Base-by-base conservation (phyloP, 2,329 filamentous ascomycete species). In the Epichloe scottii region DNA sequence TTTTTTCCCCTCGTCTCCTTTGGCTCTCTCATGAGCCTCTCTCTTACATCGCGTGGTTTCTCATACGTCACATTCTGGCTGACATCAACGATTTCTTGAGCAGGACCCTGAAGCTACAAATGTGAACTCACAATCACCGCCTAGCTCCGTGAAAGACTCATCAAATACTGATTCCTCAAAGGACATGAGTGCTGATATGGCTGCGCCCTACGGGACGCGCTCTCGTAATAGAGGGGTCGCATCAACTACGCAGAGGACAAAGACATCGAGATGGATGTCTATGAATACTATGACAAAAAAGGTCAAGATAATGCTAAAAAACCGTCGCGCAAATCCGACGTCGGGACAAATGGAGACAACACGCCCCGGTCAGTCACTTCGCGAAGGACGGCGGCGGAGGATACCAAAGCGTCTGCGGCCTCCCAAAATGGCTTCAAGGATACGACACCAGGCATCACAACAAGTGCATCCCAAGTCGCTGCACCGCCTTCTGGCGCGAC, bases 211-310 rank as follows among this genome's bases (percentile, higher is more conserved):
- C 69, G 91, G 91, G 62, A 98, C 93, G 65, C 85, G 90, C 61
- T 96, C 90, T 60, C 86, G 93, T 66, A 95, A 95, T 69, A 85
- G 90, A 62, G 84, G 80, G 85, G 86, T 61, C 86, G 93, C 59
- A 83, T 85, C 58, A 98, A 98, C 69, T 98, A 98, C 68, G 91
- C 93, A 48, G 93, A 98, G 71, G 87, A 91, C 68, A 87, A 80
- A 69, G 91, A 96, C 67, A 76, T 90, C 59, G 91, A 97, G 62
- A 82, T 87, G 68, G 93, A 97, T 53, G 69, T 77, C 65, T 88
- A 89, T 66, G 91, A 96, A 62, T 78, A 76, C 65, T 71, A 76
- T 62, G 69, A 77, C 58, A 73, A 75, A 62, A 76, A 79, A 58
- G 75, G 80, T 15, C 71, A 71, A 51, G 77, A 80, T 54, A 52